Base-by-base conservation (phyloP, 768 basidiomycete species). In the Harrya chromipes region DNA sequence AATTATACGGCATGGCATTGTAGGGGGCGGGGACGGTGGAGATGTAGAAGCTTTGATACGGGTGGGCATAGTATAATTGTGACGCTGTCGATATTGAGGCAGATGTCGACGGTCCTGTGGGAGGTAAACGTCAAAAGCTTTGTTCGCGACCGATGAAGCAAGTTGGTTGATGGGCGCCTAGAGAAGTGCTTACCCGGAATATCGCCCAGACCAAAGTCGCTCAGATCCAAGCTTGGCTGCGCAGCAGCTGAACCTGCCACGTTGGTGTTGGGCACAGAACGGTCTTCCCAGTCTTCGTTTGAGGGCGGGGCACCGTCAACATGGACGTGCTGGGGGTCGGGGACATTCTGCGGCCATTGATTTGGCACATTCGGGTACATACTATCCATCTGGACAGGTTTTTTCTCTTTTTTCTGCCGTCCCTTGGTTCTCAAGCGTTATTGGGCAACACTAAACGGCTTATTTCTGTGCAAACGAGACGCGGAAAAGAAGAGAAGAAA, bases 1-100 rank as follows among this genome's bases (percentile, higher is more conserved):
- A 58, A n/a, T 79, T 76, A 51, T 84, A 86, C 2, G 77, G 61
- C 59, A 81, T 74, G 6, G 77, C 73, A 52, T 78, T 78, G 63
- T 77, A 82, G 13, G 78, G 75, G 4, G 73, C 70, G 4, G 73
- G 65, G 24, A 75, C 70, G 47, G 66, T 60, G 10, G 70, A 62
- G 40, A 74, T 58, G 45, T 73, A 77, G 57, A 72, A 79, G 43
- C 66, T 60, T 60, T 72, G 62, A 70, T 74, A 65, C 62, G 74
- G 56, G 42, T 69, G 64, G 42, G 66, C 58, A 68, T 73, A 75
- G 61, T 74, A 74, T 35, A 70, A 55, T 48, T 73, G 71, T 0
- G 75, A 58, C 2, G 77, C 59, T 6, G 75, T 57, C 21, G 78
- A 63, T 54, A 72, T 60, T 24, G 76, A 60, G 4, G 71, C 56